Conservation (phyloP, 2,329 filamentous ascomycete species). For the Zasmidium cellare region DNA sequence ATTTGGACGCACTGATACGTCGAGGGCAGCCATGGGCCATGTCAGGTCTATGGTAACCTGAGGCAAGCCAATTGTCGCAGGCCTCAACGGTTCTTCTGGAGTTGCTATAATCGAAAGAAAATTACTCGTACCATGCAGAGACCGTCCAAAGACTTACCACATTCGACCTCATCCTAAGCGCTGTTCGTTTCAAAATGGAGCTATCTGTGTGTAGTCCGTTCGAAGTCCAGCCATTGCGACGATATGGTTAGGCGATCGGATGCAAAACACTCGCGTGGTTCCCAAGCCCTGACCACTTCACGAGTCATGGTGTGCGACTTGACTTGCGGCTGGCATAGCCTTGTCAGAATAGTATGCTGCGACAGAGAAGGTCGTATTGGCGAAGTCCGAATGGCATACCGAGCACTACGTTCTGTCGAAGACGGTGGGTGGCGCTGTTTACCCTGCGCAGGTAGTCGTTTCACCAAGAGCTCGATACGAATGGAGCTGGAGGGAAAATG, state of each 20-base stretch:
- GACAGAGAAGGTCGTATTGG: neutral
- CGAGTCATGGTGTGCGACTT: neutral
- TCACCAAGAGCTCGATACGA: no score
- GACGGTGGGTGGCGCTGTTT: neutral
- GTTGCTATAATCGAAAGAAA: neutral
- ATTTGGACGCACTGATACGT: no score
- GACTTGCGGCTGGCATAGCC: neutral
- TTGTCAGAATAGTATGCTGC: neutral
- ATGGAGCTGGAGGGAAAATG: no score
- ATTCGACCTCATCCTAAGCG: neutral
- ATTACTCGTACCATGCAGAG: neutral
- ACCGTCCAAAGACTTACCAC: neutral
- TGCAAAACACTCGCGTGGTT: neutral
- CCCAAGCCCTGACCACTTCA: neutral
- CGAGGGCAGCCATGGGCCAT: no score
- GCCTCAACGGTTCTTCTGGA: neutral
- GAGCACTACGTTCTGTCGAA: neutral
- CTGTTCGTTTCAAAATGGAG: neutral
- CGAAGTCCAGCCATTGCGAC: neutral
- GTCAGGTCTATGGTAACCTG: neutral
- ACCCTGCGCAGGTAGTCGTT: no score
- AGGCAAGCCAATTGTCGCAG: neutral
- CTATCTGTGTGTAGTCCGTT: neutral
- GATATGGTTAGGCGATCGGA: neutral
- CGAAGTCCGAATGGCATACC: neutral